Evolutionary conservation across 495 filamentous ascomycete genomes (phyloP), one percentile per base, ranked within the genome.

Genomic region (Chlorociboria aeruginascens): DNA sequence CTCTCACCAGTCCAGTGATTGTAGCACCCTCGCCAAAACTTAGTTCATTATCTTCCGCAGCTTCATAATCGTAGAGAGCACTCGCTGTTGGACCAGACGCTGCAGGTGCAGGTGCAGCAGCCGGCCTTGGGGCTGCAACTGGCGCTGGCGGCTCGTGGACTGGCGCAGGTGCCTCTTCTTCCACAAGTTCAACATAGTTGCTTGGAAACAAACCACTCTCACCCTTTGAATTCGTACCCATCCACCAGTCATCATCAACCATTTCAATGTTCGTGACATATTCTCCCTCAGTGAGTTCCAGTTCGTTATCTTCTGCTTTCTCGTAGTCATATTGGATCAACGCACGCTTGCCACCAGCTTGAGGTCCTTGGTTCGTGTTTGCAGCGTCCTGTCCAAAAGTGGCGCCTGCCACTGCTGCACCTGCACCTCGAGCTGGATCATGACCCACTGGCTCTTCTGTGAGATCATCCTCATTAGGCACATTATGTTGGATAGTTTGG

Each of bases 241-340:
- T 81, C 92, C 92, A 99, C 92, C 92, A 99, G 61, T 97, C 90
- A 40, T 77, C 76, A 52, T 98, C 93, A 1, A 98, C 88, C 87
- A 94, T 93, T 39, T 99, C 88, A 58, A 99, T 94, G 52, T 95
- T 80, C n/a, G 81, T 89, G 32, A 99, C 82, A 55, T 81, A 78
- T 47, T 95, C 87, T 13, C 89, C 88, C 64, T 99, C 92, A n/a
- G 70, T 71, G 3, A 99, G 71, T 48, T 94, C 86, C 37, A 97
- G 70, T 62, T 99, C 92, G 60, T 99, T 99, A 47, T 94, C 87
- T 64, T 99, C 92, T 3, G 86, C 88, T 61, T 89, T 95, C 51
- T 95, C 89, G 55, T 99, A 99, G 59, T 99, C 93, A 62, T 87
- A 99, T 51, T 93, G 83, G 40, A 89, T 73, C 31, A 94, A 45